Evolutionary conservation across 1,139 yeast genomes (phyloP).

Genomic region (Geotrichum phurueaensis): DNA sequence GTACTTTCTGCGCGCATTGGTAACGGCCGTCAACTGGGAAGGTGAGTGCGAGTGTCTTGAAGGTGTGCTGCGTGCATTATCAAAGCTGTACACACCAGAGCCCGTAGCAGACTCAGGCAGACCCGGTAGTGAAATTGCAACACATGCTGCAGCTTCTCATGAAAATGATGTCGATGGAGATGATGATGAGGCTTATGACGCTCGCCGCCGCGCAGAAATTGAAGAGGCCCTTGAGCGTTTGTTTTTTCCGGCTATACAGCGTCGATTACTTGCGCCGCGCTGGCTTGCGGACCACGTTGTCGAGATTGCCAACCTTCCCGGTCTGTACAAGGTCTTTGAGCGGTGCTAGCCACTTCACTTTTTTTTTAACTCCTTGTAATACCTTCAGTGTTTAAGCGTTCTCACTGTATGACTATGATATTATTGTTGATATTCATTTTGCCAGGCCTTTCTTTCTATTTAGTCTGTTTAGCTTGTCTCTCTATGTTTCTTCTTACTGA

Average conservation of each 20-base stretch:
- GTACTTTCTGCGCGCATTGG: conserved; percentile 57
- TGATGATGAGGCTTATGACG: conserved; percentile 9
- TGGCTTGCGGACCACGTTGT: conserved; percentile 50
- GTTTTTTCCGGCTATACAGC: conserved; percentile 58
- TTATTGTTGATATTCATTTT: no score
- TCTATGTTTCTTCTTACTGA: no score
- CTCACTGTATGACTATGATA: no score
- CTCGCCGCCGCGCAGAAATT: conserved; percentile 10
- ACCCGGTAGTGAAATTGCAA: conserved; percentile 25
- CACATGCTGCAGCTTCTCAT: conserved; percentile 2
- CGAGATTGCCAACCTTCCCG: conserved; percentile 89
- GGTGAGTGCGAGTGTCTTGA: conserved; percentile 63
- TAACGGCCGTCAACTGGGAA: conserved; percentile 52
- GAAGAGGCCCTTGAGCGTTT: conserved; percentile 45
- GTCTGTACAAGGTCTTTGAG: conserved; percentile 85
- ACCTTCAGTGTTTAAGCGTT: no score
- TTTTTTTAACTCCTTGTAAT: no score
- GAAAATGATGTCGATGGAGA: conserved; percentile 8
- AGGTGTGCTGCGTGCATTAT: conserved; percentile 60
- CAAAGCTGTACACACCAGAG: conserved; percentile 70
- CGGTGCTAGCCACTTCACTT: conserved; percentile 51
- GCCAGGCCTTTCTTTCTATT: no score
- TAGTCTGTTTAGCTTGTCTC: no score
- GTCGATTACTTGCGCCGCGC: conserved; percentile 60
- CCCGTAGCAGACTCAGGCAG: conserved; percentile 32